Conservation (phyloP, 352 stramenopile genomes). For the Phytophthora colocasiae region DNA sequence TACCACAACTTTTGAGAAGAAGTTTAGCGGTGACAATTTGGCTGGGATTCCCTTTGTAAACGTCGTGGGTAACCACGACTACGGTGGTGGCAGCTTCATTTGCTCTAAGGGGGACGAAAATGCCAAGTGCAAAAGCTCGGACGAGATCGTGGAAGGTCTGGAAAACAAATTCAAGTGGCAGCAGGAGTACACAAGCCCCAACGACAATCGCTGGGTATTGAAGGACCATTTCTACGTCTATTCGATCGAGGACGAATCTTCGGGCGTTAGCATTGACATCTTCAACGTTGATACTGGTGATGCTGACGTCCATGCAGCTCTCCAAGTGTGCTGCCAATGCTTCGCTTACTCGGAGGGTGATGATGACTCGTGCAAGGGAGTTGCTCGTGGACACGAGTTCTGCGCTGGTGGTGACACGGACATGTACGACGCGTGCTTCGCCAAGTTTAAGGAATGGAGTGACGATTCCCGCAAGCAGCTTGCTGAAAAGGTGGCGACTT, state of each 20-base stretch:
- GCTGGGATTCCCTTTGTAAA: constrained; percentile 57
- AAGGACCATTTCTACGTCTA: constrained; percentile 66
- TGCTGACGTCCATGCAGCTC: constrained; percentile 51
- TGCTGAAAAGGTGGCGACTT: constrained; percentile 43
- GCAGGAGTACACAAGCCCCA: constrained; percentile 48
- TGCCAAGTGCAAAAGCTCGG: constrained; percentile 36
- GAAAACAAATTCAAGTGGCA: constrained; percentile 61
- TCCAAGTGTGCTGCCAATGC: constrained; percentile 64
- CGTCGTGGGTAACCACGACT: constrained; percentile 76
- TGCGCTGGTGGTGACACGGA: constrained; percentile 49
- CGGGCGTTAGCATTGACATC: constrained; percentile 57
- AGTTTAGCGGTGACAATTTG: constrained; percentile 51
- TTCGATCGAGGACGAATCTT: constrained; percentile 38
- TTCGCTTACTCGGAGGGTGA: constrained; percentile 52
- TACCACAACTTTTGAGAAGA: constrained; percentile 61
- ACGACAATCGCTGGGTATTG: constrained; percentile 62
- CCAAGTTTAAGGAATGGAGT: constrained; percentile 48
- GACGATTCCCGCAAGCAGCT: constrained; percentile 51
- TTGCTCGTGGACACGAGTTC: constrained; percentile 46
- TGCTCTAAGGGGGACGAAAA: constrained; percentile 42
- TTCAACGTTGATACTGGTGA: constrained; percentile 67
- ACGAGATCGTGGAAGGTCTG: constrained; percentile 30
- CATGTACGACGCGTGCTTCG: constrained; percentile 53
- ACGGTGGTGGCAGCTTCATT: constrained; percentile 60
- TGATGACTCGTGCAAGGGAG: constrained; percentile 42